These are phyloP conservation scores for Lactarius vividus DNA, from an alignment of 768 basidiomycete genomes.

Conservation along the genomic window DNA sequence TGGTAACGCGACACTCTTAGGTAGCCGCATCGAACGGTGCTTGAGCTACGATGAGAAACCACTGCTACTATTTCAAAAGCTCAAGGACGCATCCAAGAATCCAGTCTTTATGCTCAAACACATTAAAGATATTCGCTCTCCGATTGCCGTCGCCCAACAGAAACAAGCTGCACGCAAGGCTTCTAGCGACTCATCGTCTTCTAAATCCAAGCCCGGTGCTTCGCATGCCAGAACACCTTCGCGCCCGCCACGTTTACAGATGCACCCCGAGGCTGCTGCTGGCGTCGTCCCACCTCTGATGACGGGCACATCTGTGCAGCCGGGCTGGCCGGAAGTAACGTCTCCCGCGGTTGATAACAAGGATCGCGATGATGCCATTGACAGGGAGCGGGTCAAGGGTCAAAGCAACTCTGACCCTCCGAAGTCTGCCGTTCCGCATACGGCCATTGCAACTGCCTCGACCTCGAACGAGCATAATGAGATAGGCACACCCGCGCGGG, in stretches of 20 bases:
- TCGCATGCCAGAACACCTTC: slow-evolving; percentile 36
- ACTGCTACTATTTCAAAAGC: slow-evolving; percentile 90
- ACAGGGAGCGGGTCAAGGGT: slow-evolving; percentile 22
- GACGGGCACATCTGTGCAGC: slow-evolving; percentile 56
- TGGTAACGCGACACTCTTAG: slow-evolving; percentile 35
- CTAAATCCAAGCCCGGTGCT: slow-evolving; percentile 38
- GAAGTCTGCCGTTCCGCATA: slow-evolving; percentile 40
- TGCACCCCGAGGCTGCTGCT: slow-evolving; percentile 52
- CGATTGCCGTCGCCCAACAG: slow-evolving; percentile 94
- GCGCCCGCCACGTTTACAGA: slow-evolving; percentile 68
- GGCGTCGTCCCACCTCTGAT: slow-evolving; percentile 45
- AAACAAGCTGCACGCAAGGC: slow-evolving; percentile 91
- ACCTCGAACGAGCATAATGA: slow-evolving; percentile 29
- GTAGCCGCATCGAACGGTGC: slow-evolving; percentile 86
- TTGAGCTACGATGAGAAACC: slow-evolving; percentile 98
- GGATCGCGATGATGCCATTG: slow-evolving; percentile 42
- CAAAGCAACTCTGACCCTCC: slow-evolving; percentile 26
- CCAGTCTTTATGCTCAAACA: slow-evolving; percentile 99
- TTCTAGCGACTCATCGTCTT: slow-evolving; percentile 37
- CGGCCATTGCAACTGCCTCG: slow-evolving; percentile 26
- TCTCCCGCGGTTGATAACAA: slow-evolving; percentile 56
- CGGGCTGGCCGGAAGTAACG: slow-evolving; percentile 73
- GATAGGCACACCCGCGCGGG: slow-evolving; percentile 31
- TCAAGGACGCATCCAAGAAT: slow-evolving; percentile 96
- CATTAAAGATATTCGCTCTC: slow-evolving; percentile 94